phyloP scores from a whole-genome alignment of 2,329 filamentous ascomycete species.

The Erysiphe neolycopersici region DNA sequence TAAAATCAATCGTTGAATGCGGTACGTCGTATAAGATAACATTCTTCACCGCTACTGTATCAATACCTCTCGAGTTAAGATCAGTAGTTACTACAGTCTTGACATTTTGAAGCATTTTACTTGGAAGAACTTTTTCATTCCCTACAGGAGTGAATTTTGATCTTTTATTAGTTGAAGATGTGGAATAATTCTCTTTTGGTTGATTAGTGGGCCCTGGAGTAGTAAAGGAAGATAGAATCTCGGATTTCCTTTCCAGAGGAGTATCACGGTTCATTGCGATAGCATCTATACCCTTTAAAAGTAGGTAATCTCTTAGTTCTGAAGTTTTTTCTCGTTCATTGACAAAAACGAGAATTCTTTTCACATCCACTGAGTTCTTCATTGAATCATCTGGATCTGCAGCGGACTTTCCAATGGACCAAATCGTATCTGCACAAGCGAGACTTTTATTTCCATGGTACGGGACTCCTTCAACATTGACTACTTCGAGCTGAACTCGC shows the following conservation, averaged over 20 bases:
- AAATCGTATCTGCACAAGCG: slow-evolving; percentile 85
- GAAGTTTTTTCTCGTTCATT: slow-evolving; percentile 82
- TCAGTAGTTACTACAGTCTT: slow-evolving; percentile 91
- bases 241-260: slow-evolving; percentile 45
- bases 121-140: slow-evolving; percentile 6
- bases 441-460: slow-evolving; percentile 83
- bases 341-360: slow-evolving; percentile 83
- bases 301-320: slow-evolving; percentile 53
- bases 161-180: slow-evolving; percentile 16
- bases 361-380: slow-evolving; percentile 25
- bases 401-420: slow-evolving; percentile 64
- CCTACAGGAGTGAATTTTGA: slow-evolving; percentile 12
- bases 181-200: slow-evolving; percentile 14
- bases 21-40: slow-evolving; percentile 95
- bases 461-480: slow-evolving; percentile 77
- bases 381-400: slow-evolving; percentile 27
- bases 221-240: slow-evolving; percentile 55
- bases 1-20: slow-evolving; percentile 92
- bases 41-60: slow-evolving; percentile 71
- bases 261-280: slow-evolving; percentile 67
- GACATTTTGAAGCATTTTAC: slow-evolving; percentile 34
- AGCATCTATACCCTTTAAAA: slow-evolving; percentile 68
- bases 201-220: slow-evolving; percentile 14
- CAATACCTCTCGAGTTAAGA: slow-evolving; percentile 73
- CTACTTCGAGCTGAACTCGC: slow-evolving; percentile 74